Base-by-base conservation (phyloP, 2,329 filamentous ascomycete genomes). In the Cladobotryum protrusum region DNA sequence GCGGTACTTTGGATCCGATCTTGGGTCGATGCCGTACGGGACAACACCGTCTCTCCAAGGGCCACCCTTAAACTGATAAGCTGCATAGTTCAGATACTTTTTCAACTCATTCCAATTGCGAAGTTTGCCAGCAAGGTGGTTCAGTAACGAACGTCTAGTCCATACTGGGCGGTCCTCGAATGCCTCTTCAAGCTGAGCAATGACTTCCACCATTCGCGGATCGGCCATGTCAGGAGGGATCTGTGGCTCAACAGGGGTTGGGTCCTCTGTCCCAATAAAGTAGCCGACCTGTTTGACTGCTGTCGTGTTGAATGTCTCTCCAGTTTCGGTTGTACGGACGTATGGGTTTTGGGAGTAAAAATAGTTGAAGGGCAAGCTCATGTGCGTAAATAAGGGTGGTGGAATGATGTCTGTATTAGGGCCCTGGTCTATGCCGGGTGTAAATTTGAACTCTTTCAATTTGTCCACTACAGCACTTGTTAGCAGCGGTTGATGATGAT, bases 21-120 rank as follows among this genome's bases (percentile, higher is more conserved):
- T 82, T 3, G 93, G 93, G 63, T 99, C 93, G 17, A 95, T 69
- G 9, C 92, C 92, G 65, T 91, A 93, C 43, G 79, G 83, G 55
- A 96, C 82, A 48, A 96, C 82, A 3, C 87, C 85, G 65, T 97
- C 91, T 55, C 89, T 81, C 86, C 89, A 99, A 0, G 93, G 91
- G 0, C 93, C 93, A 18, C 87, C 89, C 52, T 87, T 86, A 75
- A 97, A 96, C 68, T 91, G 89, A 69, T 96, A 99, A 8, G 87
- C 90, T 4, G 89, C 83, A 60, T 93, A 92, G 55, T 89, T 86
- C 47, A 91, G 79, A 43, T 87, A 87, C 62, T 86, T 79, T 59
- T 89, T 86, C 53, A 96, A 67, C 39, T 78, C 68, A 51, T 78
- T 78, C 64, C 74, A 80, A 52, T 75, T 73, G 40, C 72, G 73